Percentiles rank a stretch among this genome's conserved stretches.
Conservation (phyloP, 2,329 filamentous ascomycete species). For the Cadophora luteo-olivacea region DNA sequence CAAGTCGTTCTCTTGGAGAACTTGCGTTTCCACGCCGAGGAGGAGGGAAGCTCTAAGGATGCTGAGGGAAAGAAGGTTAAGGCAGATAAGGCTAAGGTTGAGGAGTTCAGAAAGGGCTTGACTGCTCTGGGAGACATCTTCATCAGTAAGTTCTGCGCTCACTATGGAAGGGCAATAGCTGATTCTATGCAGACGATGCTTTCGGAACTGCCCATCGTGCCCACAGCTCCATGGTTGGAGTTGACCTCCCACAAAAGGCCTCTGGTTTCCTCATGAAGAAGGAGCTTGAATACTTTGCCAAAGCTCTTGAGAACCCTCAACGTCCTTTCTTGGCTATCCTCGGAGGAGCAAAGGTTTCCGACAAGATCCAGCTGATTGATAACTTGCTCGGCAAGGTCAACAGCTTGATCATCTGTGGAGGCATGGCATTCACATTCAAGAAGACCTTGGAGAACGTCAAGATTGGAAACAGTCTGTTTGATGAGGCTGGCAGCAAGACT, state of each 20-base stretch:
- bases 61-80: conserved; percentile 96
- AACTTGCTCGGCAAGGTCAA: conserved; percentile 98
- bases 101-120: conserved; percentile 91
- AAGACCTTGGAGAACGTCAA: conserved; percentile 92
- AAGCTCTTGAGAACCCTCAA: conserved; percentile 91
- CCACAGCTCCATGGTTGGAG: conserved; percentile 98
- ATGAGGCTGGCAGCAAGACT: conserved; percentile 92
- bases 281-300: conserved; percentile 98
- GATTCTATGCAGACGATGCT: conserved; percentile 75
- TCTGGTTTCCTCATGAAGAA: conserved; percentile 99
- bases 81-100: conserved; percentile 92
- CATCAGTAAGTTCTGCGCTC: conserved; percentile 73
- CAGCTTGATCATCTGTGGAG: conserved; percentile 94
- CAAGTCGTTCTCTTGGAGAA: conserved; percentile 94
- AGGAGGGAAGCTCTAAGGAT: conserved; percentile 96
- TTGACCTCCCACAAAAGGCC: conserved; percentile 94
- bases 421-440: conserved; percentile 99
- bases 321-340: conserved; percentile 98
- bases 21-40: conserved; percentile 96
- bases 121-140: conserved; percentile 95
- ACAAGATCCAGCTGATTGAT: conserved; percentile 99
- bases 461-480: conserved; percentile 91
- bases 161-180: conserved; percentile 22
- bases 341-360: conserved; percentile 96
- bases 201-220: conserved; percentile 98